Evolutionary conservation across 2,329 filamentous ascomycete species (phyloP).

Genomic region (Fusarium sp.): DNA sequence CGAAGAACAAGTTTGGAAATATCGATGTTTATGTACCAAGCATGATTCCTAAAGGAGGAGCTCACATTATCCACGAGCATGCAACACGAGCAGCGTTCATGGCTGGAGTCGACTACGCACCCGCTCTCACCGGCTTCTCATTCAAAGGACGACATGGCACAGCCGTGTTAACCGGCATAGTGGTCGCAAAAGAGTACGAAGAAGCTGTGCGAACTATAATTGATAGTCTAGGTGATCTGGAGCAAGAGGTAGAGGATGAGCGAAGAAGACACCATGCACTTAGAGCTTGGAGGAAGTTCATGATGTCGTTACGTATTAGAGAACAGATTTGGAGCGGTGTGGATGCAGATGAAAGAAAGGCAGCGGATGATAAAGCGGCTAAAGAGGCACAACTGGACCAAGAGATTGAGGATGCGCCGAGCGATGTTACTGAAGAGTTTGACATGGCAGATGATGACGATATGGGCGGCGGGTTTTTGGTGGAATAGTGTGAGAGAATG

Average conservation of each 20-base stretch:
- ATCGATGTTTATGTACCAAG: slow-evolving; percentile 91
- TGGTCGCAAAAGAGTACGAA: slow-evolving; percentile 77
- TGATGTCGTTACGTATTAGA: slow-evolving; percentile 80
- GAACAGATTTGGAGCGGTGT: slow-evolving; percentile 75
- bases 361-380: slow-evolving; percentile 51
- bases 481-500: slow-evolving; percentile 45
- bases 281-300: slow-evolving; percentile 73
- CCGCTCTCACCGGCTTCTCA: slow-evolving; percentile 88
- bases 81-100: slow-evolving; percentile 78
- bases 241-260: slow-evolving; percentile 72
- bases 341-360: slow-evolving; percentile 57
- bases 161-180: slow-evolving; percentile 80
- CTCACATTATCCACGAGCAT: slow-evolving; percentile 71
- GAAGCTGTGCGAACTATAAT: slow-evolving; percentile 80
- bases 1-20: slow-evolving; percentile 93
- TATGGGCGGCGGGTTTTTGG: slow-evolving; percentile 59
- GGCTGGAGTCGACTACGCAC: slow-evolving; percentile 85
- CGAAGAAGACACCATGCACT: slow-evolving; percentile 78
- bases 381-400: slow-evolving; percentile 51
- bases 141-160: slow-evolving; percentile 90
- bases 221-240: slow-evolving; percentile 72
- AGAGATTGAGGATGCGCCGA: slow-evolving; percentile 49
- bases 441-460: slow-evolving; percentile 55
- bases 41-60: slow-evolving; percentile 87
- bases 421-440: slow-evolving; percentile 57